Evolutionary conservation across 306 rosid species (phyloP), one percentile per base, ranked within the genome.

Genomic region (Medicago arabica): DNA sequence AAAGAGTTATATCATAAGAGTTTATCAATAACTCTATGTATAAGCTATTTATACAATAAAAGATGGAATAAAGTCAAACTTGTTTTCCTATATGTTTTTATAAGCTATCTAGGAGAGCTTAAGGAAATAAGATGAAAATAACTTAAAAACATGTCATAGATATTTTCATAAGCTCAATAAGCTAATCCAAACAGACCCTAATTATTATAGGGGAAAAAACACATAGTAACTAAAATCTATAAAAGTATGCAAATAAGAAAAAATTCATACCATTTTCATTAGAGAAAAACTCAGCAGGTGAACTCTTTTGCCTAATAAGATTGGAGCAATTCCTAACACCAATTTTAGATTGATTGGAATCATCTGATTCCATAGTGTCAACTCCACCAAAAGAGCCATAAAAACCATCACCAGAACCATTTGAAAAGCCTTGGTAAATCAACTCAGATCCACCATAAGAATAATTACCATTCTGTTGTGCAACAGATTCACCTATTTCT

Each of bases 251-350:
- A 67, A 67, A 57, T 14, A 73, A 57, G 18, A 55, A 10, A 66
- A 61, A 55, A 55, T 4, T 5, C 61, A 71, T 88, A 93, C 98
- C 96, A 81, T 82, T 87, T 72, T 88, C 87, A 72, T 57, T 71
- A 62, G 87, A 71, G 89, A 88, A 85, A 72, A 91, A 78, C 13
- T 78, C 94, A 55, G 94, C 83, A 9, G 97, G 94, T 28, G 91
- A 91, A 75, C 96, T 93, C 67, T 72, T 86, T 71, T 88, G 92
- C 75, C 98, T 86, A 28, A 72, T 46, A 62, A 86, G 86, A 85
- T 84, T 80, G 57, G 89, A 75, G 49, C 69, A 74, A 85, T 77
- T 87, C 68, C 89, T 78, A 9, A 69, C 69, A 46, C 80, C 85
- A 38, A 78, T 64, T 77, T 84, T 85, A 28, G 79, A 53, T 77